Percentiles rank a stretch among this genome's conserved stretches.
Evolutionary conservation across 2,329 filamentous ascomycete genomes (phyloP).

Genomic region (Diaporthe longicolla): DNA sequence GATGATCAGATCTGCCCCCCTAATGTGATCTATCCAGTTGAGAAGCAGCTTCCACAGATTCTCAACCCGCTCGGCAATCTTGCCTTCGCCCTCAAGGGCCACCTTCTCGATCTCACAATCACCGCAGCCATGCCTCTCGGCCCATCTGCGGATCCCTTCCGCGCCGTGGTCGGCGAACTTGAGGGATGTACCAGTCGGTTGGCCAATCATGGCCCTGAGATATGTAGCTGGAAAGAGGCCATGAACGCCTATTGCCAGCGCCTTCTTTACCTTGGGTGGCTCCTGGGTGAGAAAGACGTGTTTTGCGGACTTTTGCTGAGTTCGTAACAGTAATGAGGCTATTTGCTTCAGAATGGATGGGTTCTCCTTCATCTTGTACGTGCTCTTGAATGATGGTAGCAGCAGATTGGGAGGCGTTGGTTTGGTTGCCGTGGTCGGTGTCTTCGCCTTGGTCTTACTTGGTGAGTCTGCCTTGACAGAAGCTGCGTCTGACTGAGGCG

Average conservation of each 20-base stretch:
- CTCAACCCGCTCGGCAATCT: conserved; percentile 89
- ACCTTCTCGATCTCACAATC: conserved; percentile 93
- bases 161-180: conserved; percentile 92
- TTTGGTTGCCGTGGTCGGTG: conserved; percentile 59
- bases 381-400: conserved; percentile 77
- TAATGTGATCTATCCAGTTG: conserved; percentile 94
- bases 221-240: conserved; percentile 92
- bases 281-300: conserved; percentile 82
- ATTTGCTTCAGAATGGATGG: conserved; percentile 80
- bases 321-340: conserved; percentile 68
- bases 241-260: conserved; percentile 93
- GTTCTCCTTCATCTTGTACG: conserved; percentile 76
- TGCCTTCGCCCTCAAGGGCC: conserved; percentile 93
- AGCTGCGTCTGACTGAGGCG: conserved; percentile 51
- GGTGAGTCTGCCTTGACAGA: conserved; percentile 45
- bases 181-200: conserved; percentile 95
- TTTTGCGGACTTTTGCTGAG: conserved; percentile 69
- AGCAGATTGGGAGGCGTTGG: conserved; percentile 71
- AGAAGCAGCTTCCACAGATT: conserved; percentile 94
- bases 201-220: conserved; percentile 90
- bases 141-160: conserved; percentile 86
- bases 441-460: conserved; percentile 55
- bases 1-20: conserved; percentile 88
- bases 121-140: conserved; percentile 77
- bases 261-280: conserved; percentile 82